A percentile compares a stretch with the other conserved stretches of the same genome.
Conservation (phyloP, 2,329 filamentous ascomycete species). For the Penicillium sp. region DNA sequence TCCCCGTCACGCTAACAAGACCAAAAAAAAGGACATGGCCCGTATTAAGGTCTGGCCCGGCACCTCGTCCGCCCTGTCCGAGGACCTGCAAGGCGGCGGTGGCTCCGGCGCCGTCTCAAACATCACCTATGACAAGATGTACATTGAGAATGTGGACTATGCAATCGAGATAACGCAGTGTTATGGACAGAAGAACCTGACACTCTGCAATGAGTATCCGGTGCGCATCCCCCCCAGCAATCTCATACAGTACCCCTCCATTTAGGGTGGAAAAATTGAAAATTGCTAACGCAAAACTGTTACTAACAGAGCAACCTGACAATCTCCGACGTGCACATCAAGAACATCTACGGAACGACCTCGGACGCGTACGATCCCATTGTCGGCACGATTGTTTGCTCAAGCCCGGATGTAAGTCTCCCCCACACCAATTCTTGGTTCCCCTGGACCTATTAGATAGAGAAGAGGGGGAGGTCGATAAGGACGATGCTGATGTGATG, state of each 20-base stretch:
- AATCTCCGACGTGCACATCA: slow-evolving; percentile 61
- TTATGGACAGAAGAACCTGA: slow-evolving; percentile 66
- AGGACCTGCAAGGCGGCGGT: slow-evolving; percentile 69
- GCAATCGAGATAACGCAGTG: slow-evolving; percentile 70
- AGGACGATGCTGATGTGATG: not conserved
- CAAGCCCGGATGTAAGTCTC: slow-evolving; percentile 52
- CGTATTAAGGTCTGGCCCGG: slow-evolving; percentile 78
- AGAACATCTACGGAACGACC: slow-evolving; percentile 62
- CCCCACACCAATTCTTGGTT: not conserved
- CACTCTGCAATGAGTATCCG: slow-evolving; percentile 64
- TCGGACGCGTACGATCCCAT: slow-evolving; percentile 50
- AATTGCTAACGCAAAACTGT: not conserved
- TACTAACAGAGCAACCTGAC: slow-evolving; percentile 49
- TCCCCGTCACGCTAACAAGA: slow-evolving; percentile 42
- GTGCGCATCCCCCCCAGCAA: slow-evolving; percentile 35
- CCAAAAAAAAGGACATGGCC: slow-evolving; percentile 59
- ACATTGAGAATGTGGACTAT: slow-evolving; percentile 66
- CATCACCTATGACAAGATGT: slow-evolving; percentile 69
- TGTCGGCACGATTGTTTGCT: slow-evolving; percentile 56
- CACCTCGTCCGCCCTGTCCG: slow-evolving; percentile 58
- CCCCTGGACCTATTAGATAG: not conserved
- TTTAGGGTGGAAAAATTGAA: not conserved
- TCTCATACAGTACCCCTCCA: no score
- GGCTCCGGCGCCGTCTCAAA: slow-evolving; percentile 67
- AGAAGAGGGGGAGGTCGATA: not conserved